Evolutionary conservation across 331 rosid genomes (phyloP).

Genomic region (Acacia concinna): DNA sequence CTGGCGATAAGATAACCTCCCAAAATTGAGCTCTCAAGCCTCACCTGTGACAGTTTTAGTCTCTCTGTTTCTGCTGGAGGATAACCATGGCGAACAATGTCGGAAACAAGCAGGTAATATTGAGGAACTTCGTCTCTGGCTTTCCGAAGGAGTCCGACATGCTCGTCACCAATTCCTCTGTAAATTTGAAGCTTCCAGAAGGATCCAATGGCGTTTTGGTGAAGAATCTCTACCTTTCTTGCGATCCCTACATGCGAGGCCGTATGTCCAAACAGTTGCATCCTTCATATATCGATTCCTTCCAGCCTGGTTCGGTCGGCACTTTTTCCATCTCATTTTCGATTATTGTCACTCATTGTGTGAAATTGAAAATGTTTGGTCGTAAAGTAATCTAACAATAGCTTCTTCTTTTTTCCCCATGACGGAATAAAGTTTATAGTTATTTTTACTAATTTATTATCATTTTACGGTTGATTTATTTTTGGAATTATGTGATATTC

Average conservation of each 20-base stretch:
- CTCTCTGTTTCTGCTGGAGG: too few relatives aligned
- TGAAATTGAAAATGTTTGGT: neutral
- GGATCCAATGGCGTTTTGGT: constrained; percentile 22
- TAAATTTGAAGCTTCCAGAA: constrained; percentile 14
- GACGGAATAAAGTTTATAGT: neutral
- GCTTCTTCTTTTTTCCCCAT: neutral
- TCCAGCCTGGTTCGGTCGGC: constrained; percentile 15
- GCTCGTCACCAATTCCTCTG: neutral
- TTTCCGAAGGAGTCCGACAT: constrained; percentile 15
- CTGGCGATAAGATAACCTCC: too few relatives aligned
- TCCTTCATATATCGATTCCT: neutral
- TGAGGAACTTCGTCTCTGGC: constrained; percentile 10
- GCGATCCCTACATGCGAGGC: constrained; percentile 16
- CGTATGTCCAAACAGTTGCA: neutral
- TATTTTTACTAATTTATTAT: too few relatives aligned
- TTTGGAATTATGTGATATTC: too few relatives aligned
- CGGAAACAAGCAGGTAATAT: neutral
- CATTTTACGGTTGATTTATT: too few relatives aligned
- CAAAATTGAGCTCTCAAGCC: too few relatives aligned
- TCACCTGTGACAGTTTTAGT: too few relatives aligned
- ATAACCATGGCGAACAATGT: too few relatives aligned
- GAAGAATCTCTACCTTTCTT: constrained; percentile 32
- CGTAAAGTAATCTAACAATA: neutral
- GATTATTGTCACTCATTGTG: neutral
- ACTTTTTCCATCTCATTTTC: neutral